These are phyloP conservation scores for Hondaea fermentalgiana DNA, from an alignment of 108 stramenopile species.

Conservation along the genomic window DNA sequence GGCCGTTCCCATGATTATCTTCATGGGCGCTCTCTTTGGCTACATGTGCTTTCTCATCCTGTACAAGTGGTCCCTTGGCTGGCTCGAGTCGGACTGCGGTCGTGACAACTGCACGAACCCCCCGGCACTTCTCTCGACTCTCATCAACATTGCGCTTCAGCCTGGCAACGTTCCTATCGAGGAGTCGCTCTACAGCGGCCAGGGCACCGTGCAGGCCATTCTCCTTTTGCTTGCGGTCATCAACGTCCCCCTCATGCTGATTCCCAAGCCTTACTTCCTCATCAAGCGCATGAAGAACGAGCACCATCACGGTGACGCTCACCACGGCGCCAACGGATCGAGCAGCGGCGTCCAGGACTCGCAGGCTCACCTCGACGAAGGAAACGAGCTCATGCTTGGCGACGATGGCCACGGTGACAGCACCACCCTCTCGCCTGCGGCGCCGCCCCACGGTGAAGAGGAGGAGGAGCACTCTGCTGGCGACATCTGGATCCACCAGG, in stretches of 20 bases:
- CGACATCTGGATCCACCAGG: slow-evolving; percentile 85
- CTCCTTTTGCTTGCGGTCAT: slow-evolving; percentile 75
- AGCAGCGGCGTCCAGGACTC: background rate
- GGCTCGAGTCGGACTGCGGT: slow-evolving; percentile 34
- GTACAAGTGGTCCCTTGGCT: slow-evolving; percentile 92
- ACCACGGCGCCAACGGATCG: background rate
- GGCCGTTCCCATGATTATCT: slow-evolving; percentile 91
- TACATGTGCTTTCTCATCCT: slow-evolving; percentile 97
- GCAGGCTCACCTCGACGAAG: slow-evolving; percentile 42
- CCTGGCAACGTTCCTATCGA: slow-evolving; percentile 70
- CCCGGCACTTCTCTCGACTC: slow-evolving; percentile 86
- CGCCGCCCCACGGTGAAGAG: background rate
- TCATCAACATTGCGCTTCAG: slow-evolving; percentile 92
- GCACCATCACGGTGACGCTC: background rate
- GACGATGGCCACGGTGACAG: slow-evolving; percentile 52
- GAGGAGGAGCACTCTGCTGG: slow-evolving; percentile 74
- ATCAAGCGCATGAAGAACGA: slow-evolving; percentile 17
- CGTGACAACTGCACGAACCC: slow-evolving; percentile 78
- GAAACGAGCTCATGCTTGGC: slow-evolving; percentile 32
- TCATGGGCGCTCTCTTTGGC: slow-evolving; percentile 77
- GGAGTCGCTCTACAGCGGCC: slow-evolving; percentile 85
- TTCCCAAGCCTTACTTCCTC: slow-evolving; percentile 65
- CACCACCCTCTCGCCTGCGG: background rate
- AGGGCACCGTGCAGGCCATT: slow-evolving; percentile 69
- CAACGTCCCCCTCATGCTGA: slow-evolving; percentile 80